phyloP scores from a whole-genome alignment of 2,329 filamentous ascomycete genomes.

The Ilyonectria mors-panacis region DNA sequence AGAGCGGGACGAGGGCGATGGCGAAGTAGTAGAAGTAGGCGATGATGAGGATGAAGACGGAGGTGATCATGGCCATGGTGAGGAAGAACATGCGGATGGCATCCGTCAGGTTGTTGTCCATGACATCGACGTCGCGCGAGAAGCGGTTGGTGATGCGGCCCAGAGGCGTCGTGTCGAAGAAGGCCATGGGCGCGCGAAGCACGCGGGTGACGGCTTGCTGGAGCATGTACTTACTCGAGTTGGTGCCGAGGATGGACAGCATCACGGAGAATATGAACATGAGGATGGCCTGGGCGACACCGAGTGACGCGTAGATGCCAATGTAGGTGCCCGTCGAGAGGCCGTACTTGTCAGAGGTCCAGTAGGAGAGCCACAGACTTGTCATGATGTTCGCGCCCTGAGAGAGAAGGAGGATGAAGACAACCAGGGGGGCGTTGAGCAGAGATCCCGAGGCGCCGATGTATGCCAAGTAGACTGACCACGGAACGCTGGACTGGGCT shows the following conservation, averaged over 20 bases:
- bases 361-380: conserved; percentile 93
- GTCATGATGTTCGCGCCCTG: conserved; percentile 91
- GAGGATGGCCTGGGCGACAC: conserved; percentile 77
- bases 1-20: conserved; percentile 74
- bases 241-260: conserved; percentile 85
- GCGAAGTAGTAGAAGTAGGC: conserved; percentile 94
- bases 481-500: conserved; percentile 82
- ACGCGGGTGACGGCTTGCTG: conserved; percentile 84
- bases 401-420: conserved; percentile 76
- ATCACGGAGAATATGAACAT: conserved; percentile 86
- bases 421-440: conserved; percentile 75
- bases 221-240: conserved; percentile 86
- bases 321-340: conserved; percentile 80
- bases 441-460: conserved; percentile 81
- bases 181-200: conserved; percentile 83
- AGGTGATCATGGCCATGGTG: conserved; percentile 84
- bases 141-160: conserved; percentile 97
- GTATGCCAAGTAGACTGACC: conserved; percentile 85
- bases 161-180: conserved; percentile 97
- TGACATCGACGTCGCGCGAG: conserved; percentile 93
- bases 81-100: conserved; percentile 94
- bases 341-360: conserved; percentile 85
- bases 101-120: conserved; percentile 94
- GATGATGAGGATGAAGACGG: conserved; percentile 91
- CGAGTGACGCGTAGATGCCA: conserved; percentile 79